A percentile compares a stretch with the other conserved stretches of the same genome.
Evolutionary conservation across 208 protist species (phyloP).

Genomic region (Acanthamoeba healyi): DNA sequence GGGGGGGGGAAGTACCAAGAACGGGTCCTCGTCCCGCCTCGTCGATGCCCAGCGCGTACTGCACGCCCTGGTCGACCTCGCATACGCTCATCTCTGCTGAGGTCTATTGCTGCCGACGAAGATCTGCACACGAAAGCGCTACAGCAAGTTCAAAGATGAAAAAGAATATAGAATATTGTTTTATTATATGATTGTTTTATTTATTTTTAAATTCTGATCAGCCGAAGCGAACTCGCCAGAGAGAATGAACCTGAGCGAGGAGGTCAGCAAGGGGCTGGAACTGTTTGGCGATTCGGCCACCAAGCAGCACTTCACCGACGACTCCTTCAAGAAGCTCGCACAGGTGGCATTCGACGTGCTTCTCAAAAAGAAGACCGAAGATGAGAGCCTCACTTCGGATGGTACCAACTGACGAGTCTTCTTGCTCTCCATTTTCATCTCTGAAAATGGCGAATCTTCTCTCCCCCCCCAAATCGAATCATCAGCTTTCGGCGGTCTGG

Average conservation of each 20-base stretch:
- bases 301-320: conserved; percentile 51
- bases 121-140: no score
- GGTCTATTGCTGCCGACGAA: no score
- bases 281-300: conserved; percentile 36
- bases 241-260: conserved; percentile 51
- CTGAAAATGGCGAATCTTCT: background rate
- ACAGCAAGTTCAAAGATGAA: no score
- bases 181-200: no score
- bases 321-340: background rate
- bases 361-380: conserved; percentile 21
- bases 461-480: background rate
- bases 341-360: conserved; percentile 25
- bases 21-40: conserved; percentile 91
- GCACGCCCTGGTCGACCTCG: conserved; percentile 32
- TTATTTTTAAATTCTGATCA: no score
- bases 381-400: conserved; percentile 40
- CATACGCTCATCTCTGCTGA: conserved; percentile 31
- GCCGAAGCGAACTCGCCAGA: background rate
- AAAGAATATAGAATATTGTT: background rate
- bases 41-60: conserved; percentile 87
- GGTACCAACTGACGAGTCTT: no score
- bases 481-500: conserved; percentile 14
- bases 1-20: conserved; percentile 77
- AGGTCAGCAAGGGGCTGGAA: conserved; percentile 28
- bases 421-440: background rate